Evolutionary conservation across 139 green algal genomes (phyloP).

Genomic region (Pleodorina starrii): DNA sequence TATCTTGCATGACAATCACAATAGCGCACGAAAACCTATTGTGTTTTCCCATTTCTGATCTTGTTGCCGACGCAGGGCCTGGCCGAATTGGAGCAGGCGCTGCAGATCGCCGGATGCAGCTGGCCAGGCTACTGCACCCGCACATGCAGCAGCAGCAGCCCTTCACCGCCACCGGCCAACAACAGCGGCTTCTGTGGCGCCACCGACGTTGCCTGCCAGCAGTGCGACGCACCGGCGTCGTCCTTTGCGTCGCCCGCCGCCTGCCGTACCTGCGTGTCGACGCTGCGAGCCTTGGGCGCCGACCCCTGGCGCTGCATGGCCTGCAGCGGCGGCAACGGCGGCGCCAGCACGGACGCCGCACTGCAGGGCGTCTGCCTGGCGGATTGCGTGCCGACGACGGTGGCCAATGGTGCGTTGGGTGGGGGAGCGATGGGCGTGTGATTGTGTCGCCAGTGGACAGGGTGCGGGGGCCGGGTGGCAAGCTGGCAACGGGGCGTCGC

Average conservation of each 20-base stretch:
- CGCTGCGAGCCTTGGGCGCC: neutral
- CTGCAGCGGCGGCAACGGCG: conserved; percentile 7
- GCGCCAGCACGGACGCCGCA: neutral
- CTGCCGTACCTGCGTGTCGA: neutral
- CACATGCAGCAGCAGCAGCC: neutral
- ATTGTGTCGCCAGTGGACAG: neutral
- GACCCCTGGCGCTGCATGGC: conserved; percentile 15
- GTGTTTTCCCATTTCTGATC: no score
- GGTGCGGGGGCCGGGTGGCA: no score
- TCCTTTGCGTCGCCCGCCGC: neutral
- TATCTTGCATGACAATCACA: no score
- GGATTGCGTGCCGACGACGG: neutral
- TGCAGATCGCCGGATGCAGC: neutral
- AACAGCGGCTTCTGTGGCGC: neutral
- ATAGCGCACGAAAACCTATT: no score
- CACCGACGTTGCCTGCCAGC: conserved; percentile 8
- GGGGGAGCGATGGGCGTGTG: no score
- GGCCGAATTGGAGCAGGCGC: no score
- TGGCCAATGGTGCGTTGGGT: no score
- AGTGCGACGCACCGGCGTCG: neutral
- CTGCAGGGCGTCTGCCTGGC: neutral
- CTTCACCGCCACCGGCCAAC: neutral
- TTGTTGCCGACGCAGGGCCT: no score
- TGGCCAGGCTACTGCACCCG: neutral
- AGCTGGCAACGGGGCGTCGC: no score